phyloP scores from a whole-genome alignment of 495 filamentous ascomycete species.

The Hypoxylon lenormandii region DNA sequence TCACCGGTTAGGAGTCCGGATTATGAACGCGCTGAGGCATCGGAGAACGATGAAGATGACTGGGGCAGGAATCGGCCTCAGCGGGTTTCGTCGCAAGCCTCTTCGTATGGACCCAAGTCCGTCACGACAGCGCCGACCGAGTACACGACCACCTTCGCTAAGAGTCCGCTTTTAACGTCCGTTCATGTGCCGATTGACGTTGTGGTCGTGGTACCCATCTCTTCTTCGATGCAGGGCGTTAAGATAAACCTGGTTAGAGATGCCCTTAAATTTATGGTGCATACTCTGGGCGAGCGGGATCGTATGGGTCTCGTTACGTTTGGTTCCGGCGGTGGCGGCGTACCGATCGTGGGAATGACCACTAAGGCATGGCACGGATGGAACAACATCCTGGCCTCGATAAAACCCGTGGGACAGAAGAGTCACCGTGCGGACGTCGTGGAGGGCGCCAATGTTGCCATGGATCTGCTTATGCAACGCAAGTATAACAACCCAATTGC shows the following conservation, averaged over 20 bases:
- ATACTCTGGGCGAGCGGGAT: conserved; percentile 90
- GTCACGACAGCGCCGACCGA: conserved; percentile 82
- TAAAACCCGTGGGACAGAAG: conserved; percentile 95
- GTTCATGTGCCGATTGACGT: conserved; percentile 94
- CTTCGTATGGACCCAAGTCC: conserved; percentile 81
- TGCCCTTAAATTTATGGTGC: conserved; percentile 90
- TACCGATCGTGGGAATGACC: conserved; percentile 97
- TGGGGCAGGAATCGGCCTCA: conserved; percentile 78
- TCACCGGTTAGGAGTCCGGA: conserved; percentile 73
- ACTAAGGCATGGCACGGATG: conserved; percentile 93
- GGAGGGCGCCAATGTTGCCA: conserved; percentile 96
- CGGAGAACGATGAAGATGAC: conserved; percentile 92
- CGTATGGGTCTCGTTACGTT: conserved; percentile 98
- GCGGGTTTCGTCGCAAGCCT: conserved; percentile 87
- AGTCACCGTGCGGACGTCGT: conserved; percentile 96
- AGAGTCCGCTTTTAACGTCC: conserved; percentile 67
- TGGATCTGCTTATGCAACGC: conserved; percentile 98
- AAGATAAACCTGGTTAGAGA: conserved; percentile 98
- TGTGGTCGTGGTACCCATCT: conserved; percentile 96
- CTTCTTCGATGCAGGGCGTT: conserved; percentile 97
- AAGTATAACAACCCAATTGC: conserved; percentile 96
- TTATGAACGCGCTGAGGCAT: conserved; percentile 72
- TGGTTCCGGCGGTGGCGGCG: conserved; percentile 91
- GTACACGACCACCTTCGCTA: conserved; percentile 75
- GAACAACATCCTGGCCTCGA: conserved; percentile 85